Conservation (phyloP, 768 basidiomycete species). For the Hydnomerulius pinastri region DNA sequence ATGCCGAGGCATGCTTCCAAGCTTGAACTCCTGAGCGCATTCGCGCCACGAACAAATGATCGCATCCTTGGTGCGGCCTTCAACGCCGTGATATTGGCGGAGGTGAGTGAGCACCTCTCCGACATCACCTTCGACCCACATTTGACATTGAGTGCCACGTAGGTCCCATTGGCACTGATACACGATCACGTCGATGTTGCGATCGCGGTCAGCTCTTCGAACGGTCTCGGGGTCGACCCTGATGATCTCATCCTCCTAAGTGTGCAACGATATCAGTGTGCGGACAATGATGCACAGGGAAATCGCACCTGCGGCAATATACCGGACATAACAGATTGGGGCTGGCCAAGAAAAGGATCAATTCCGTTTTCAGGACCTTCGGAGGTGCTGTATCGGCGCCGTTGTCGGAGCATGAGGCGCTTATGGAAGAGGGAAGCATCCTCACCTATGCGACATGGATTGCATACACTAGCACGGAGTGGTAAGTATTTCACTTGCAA, state of each 20-base stretch:
- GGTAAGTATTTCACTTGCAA: too few relatives aligned
- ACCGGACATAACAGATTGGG: too few relatives aligned
- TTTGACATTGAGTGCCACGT: neutral
- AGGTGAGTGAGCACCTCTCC: slow-evolving; percentile 3
- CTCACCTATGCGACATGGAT: too few relatives aligned
- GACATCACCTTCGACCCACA: slow-evolving; percentile 4
- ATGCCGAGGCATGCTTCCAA: slow-evolving; percentile 3
- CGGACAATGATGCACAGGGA: too few relatives aligned
- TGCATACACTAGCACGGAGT: too few relatives aligned
- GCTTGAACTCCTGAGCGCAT: neutral
- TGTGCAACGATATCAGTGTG: too few relatives aligned
- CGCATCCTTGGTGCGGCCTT: neutral
- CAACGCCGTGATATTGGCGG: neutral
- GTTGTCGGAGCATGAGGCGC: too few relatives aligned
- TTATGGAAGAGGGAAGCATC: too few relatives aligned
- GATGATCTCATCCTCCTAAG: neutral
- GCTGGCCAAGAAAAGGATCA: neutral
- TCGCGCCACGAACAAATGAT: neutral
- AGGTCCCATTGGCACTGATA: slow-evolving; percentile 1
- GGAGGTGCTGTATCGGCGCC: too few relatives aligned
- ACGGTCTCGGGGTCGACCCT: neutral
- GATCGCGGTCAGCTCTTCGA: neutral
- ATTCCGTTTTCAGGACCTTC: too few relatives aligned
- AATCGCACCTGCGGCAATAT: too few relatives aligned
- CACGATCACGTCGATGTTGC: neutral